These are phyloP conservation scores for Phytomonas sp. DNA, from an alignment of 208 protist species.

Conservation along the genomic window DNA sequence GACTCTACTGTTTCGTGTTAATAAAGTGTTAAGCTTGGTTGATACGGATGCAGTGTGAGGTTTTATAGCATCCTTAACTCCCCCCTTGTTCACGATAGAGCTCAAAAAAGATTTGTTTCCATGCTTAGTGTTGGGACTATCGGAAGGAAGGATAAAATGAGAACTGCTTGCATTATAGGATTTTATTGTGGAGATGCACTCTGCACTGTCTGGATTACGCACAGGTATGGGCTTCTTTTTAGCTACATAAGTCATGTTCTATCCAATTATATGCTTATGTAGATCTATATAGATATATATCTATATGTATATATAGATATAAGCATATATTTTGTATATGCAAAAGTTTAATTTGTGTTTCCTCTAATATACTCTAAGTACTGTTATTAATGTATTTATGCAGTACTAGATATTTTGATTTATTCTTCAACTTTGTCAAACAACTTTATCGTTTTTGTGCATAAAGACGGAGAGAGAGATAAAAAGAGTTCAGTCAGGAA, in stretches of 20 bases:
- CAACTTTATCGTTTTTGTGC: neutral
- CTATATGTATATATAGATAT: no score
- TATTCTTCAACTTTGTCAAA: neutral
- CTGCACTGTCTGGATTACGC: neutral
- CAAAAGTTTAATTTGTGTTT: neutral
- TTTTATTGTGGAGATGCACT: neutral
- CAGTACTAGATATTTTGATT: neutral
- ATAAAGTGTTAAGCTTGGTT: neutral
- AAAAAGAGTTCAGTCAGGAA: slow-evolving; percentile 9
- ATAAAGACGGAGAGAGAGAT: neutral
- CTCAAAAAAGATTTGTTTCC: neutral
- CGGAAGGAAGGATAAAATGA: neutral
- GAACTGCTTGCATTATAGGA: neutral
- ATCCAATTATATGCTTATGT: neutral
- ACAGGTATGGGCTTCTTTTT: neutral
- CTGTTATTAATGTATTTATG: neutral
- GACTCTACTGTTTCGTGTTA: slow-evolving; percentile 40
- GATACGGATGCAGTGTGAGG: neutral
- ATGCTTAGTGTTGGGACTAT: neutral
- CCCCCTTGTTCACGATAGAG: neutral
- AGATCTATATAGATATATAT: neutral
- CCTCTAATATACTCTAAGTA: neutral
- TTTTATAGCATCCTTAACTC: neutral
- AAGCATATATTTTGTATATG: slow-evolving; percentile 4
- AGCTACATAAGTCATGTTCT: neutral